phyloP scores from a whole-genome alignment of 345 rosid genomes.

The Ceriops decandra region DNA sequence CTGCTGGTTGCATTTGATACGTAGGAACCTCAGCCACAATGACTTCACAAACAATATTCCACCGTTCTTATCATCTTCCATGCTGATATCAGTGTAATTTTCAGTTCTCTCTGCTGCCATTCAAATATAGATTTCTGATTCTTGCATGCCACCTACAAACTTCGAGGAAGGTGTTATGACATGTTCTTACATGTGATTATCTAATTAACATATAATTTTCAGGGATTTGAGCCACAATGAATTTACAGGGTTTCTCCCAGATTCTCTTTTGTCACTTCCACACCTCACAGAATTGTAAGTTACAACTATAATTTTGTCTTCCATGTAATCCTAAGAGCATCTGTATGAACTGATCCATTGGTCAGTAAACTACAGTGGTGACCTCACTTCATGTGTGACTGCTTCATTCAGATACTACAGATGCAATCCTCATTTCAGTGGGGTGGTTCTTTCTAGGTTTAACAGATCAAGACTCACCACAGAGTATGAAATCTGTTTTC shows the following conservation, averaged over 20 bases:
- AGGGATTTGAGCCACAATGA: constrained; percentile 57
- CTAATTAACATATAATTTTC: constrained; percentile 19
- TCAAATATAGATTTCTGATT: background rate
- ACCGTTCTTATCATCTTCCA: constrained; percentile 34
- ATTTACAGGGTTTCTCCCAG: constrained; percentile 34
- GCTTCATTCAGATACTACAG: constrained; percentile 39
- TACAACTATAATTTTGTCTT: too few species aligned
- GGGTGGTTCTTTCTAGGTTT: constrained; percentile 23
- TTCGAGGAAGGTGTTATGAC: background rate
- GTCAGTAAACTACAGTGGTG: background rate
- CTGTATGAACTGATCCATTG: background rate
- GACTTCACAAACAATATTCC: constrained; percentile 41
- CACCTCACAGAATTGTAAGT: constrained; percentile 43
- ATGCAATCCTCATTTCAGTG: constrained; percentile 43
- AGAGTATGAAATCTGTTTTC: constrained; percentile 38
- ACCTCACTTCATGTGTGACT: constrained; percentile 5
- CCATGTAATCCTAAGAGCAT: background rate
- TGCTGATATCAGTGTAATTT: constrained; percentile 52
- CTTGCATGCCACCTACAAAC: constrained; percentile 2
- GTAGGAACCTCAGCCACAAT: constrained; percentile 57
- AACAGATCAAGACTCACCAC: constrained; percentile 31
- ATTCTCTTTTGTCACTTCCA: constrained; percentile 32
- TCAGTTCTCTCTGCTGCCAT: constrained; percentile 8
- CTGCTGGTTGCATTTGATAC: constrained; percentile 2
- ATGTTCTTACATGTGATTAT: background rate